phyloP scores from a whole-genome alignment of 495 filamentous ascomycete species.

The Aspergillus mulundensis region DNA sequence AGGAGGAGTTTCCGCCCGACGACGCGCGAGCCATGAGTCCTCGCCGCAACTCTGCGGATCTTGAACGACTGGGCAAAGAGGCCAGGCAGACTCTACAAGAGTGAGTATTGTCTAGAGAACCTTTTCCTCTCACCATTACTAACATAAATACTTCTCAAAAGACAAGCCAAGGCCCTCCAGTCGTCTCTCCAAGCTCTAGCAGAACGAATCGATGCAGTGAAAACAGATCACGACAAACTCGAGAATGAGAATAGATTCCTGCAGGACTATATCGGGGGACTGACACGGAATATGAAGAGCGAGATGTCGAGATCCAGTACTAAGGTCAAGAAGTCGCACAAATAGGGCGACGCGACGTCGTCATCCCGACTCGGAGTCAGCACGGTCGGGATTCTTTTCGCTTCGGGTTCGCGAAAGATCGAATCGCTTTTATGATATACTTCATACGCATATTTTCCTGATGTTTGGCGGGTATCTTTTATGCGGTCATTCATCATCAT shows the following conservation, averaged over 20 bases:
- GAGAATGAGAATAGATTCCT: constrained; percentile 92
- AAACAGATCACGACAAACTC: constrained; percentile 88
- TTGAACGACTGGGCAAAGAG: constrained; percentile 78
- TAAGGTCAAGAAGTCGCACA: constrained; percentile 44
- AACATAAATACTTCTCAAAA: constrained; percentile 28
- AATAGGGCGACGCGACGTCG: constrained; percentile 23
- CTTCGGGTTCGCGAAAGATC: constrained; percentile 9
- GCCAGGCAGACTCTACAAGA: constrained; percentile 64
- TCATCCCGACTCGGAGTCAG: background rate
- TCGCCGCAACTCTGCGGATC: constrained; percentile 79
- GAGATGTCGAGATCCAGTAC: constrained; percentile 41
- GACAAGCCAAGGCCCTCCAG: constrained; percentile 84
- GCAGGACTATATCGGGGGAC: constrained; percentile 70
- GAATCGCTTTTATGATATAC: constrained; percentile 7
- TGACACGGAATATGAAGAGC: constrained; percentile 50
- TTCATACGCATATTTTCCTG: background rate
- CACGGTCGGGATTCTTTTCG: constrained; percentile 10
- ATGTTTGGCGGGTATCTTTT: background rate
- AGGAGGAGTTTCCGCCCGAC: constrained; percentile 70
- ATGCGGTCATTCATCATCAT: background rate
- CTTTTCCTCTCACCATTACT: background rate
- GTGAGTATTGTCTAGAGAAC: constrained; percentile 37
- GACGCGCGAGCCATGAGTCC: constrained; percentile 96
- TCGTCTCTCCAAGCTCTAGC: constrained; percentile 82
- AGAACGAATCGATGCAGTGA: constrained; percentile 89